phyloP scores from a whole-genome alignment of 2,329 filamentous ascomycete species.

The Monilinia aucupariae region DNA sequence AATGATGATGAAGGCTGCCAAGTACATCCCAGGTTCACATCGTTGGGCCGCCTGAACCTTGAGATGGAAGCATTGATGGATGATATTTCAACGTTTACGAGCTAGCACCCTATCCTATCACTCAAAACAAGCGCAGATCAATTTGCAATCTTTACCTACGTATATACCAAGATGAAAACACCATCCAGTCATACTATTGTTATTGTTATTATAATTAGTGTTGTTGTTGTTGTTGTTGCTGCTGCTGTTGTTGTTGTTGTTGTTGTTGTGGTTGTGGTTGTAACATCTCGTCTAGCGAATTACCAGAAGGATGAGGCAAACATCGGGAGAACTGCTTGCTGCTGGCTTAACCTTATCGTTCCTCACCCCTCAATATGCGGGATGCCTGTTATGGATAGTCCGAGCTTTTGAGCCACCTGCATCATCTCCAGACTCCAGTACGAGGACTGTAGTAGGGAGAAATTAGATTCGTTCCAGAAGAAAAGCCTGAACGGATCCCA shows the following conservation, averaged over 20 bases:
- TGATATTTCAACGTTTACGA: not conserved
- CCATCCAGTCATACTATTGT: too few relatives aligned
- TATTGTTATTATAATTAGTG: too few relatives aligned
- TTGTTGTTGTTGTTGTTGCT: too few relatives aligned
- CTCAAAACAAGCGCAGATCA: constrained; percentile 1
- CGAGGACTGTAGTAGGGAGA: constrained; percentile 6
- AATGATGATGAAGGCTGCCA: constrained; percentile 3
- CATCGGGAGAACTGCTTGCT: constrained; percentile 2
- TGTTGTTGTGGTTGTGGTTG: not conserved
- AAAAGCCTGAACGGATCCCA: not conserved
- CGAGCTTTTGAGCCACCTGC: constrained; percentile 9
- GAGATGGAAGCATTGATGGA: not conserved
- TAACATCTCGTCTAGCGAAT: constrained; percentile 6
- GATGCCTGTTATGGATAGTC: constrained; percentile 4
- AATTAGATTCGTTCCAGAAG: constrained; percentile 3
- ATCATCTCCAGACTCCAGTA: constrained; percentile 6
- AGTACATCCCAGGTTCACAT: not conserved
- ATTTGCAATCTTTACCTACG: constrained; percentile 2
- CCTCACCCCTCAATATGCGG: constrained; percentile 4
- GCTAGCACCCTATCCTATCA: constrained; percentile 1
- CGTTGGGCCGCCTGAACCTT: not conserved
- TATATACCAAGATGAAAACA: constrained; percentile 1
- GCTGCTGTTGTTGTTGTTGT: too few relatives aligned
- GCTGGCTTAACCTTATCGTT: not conserved
- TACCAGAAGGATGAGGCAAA: not conserved